Percentiles rank a stretch among this genome's conserved stretches.
These are phyloP conservation scores for Chaetomium tenue DNA, from an alignment of 495 filamentous ascomycete species.

Conservation along the genomic window DNA sequence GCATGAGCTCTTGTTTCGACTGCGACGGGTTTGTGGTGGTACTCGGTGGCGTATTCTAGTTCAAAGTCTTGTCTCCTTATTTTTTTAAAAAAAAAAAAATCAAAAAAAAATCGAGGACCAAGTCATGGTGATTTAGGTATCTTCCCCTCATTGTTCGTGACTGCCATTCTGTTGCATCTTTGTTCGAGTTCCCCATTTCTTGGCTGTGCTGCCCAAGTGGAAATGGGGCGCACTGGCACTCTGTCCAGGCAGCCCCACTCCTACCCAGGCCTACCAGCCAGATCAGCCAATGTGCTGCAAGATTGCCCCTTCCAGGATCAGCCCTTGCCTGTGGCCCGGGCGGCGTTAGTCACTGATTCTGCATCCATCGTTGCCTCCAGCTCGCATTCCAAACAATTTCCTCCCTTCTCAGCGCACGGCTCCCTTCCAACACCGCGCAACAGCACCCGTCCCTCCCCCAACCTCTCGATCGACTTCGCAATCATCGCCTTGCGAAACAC, in stretches of 20 bases:
- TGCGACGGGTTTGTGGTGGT: too few relatives aligned
- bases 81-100: too few relatives aligned
- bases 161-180: constrained; percentile 14
- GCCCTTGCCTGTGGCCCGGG: constrained; percentile 25
- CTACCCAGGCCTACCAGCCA: neutral
- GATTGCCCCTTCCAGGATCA: constrained; percentile 22
- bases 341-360: constrained; percentile 28
- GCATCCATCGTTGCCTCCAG: constrained; percentile 28
- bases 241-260: constrained; percentile 21
- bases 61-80: too few relatives aligned
- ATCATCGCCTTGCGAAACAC: constrained; percentile 29
- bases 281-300: constrained; percentile 25
- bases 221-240: neutral
- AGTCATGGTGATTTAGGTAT: neutral
- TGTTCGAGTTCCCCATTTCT: constrained; percentile 19
- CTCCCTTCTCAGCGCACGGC: constrained; percentile 23
- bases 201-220: constrained; percentile 12
- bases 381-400: constrained; percentile 35
- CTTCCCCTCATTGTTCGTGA: neutral
- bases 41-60: too few relatives aligned
- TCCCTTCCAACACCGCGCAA: constrained; percentile 40
- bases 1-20: too few relatives aligned
- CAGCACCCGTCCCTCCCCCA: constrained; percentile 28
- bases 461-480: constrained; percentile 29
- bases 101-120: too few relatives aligned